Evolutionary conservation across 225 moss, liverwort and hornwort genomes (phyloP).

Genomic region (Pleurozium schreberi): DNA sequence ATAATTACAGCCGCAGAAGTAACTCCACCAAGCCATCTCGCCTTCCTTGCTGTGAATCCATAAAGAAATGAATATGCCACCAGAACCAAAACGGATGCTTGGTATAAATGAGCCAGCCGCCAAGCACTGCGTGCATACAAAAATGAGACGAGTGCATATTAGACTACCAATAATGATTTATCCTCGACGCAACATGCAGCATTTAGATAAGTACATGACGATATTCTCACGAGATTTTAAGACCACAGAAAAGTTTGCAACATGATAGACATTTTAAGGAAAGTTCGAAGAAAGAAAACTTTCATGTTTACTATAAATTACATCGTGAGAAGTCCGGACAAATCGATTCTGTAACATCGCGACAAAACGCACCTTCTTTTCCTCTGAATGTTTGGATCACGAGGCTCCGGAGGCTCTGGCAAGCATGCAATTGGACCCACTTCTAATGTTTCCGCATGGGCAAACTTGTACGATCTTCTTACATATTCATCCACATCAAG

Average conservation of each 20-base stretch:
- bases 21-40: conserved; percentile 91
- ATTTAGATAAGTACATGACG: not conserved
- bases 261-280: not conserved
- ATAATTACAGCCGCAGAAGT: conserved; percentile 93
- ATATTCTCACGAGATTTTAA: not conserved
- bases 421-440: conserved; percentile 94
- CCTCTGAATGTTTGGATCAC: conserved; percentile 71
- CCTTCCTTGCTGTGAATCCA: conserved; percentile 79
- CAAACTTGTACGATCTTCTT: conserved; percentile 91
- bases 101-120: conserved; percentile 69
- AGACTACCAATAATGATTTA: not conserved
- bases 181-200: not conserved
- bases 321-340: not conserved
- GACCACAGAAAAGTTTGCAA: not conserved
- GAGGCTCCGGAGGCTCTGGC: conserved; percentile 97
- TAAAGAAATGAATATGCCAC: conserved; percentile 77
- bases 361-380: conserved; percentile 54
- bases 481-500: conserved; percentile 99
- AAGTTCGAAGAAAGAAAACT: not conserved
- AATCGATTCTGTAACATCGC: not conserved
- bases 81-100: conserved; percentile 72
- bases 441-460: conserved; percentile 93
- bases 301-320: not conserved
- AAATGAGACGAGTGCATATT: not conserved
- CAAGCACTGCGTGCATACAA: conserved; percentile 53